Percentiles rank a stretch among this genome's conserved stretches.
phyloP scores from a whole-genome alignment of 768 basidiomycete genomes.

The Kwoniella mangroviensis region DNA sequence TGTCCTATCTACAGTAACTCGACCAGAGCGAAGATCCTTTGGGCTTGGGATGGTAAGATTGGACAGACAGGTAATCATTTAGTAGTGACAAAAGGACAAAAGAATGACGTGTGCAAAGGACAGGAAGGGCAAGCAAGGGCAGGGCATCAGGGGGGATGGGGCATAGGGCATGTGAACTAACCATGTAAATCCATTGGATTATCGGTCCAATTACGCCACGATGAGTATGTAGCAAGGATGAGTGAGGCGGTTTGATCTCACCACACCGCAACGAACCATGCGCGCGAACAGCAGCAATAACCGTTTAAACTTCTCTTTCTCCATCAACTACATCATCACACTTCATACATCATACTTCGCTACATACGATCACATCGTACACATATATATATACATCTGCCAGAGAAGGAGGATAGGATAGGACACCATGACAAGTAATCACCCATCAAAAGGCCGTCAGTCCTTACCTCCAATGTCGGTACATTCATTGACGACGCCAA shows the following conservation, averaged over 20 bases:
- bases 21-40: too few species aligned
- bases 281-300: not conserved
- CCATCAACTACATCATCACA: not conserved
- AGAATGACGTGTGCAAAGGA: conserved; percentile 11
- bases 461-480: conserved; percentile 18
- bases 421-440: not conserved
- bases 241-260: not conserved
- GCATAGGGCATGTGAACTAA: not conserved
- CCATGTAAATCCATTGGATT: not conserved
- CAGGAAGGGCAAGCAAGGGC: not conserved
- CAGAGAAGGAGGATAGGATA: not conserved
- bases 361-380: not conserved
- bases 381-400: not conserved
- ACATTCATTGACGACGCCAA: conserved; percentile 4
- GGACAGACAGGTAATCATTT: too few species aligned
- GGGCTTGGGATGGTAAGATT: too few species aligned
- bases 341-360: not conserved
- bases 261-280: too few species aligned
- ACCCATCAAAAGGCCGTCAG: conserved; percentile 17
- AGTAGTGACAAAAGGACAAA: not conserved
- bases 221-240: not conserved
- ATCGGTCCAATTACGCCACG: not conserved
- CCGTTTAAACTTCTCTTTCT: not conserved
- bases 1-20: too few species aligned
- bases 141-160: not conserved